A percentile compares a stretch with the other conserved stretches of the same genome.
These are phyloP conservation scores for Syncephalastrum monosporum DNA, from an alignment of 371 early-diverging fungal species.

Conservation along the genomic window DNA sequence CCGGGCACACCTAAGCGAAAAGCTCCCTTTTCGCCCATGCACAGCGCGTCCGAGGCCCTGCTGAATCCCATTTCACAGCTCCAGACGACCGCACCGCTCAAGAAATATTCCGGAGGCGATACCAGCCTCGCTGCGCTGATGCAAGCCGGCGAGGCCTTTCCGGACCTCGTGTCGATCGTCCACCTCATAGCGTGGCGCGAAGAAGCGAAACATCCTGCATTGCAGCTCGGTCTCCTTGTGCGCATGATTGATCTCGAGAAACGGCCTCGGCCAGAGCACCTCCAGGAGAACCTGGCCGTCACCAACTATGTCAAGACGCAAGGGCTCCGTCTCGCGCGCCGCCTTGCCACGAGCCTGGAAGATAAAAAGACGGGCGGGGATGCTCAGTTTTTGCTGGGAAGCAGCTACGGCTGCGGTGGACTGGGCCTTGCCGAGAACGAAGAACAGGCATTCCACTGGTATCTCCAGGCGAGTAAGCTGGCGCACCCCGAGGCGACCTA, in stretches of 20 bases:
- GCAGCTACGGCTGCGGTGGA: slow-evolving; percentile 80
- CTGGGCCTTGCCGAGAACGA: slow-evolving; percentile 78
- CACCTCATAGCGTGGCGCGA: no score
- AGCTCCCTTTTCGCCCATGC: no score
- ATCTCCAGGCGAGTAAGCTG: slow-evolving; percentile 89
- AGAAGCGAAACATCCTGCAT: neutral
- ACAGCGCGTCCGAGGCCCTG: no score
- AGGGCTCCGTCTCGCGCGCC: slow-evolving; percentile 70
- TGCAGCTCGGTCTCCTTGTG: slow-evolving; percentile 1
- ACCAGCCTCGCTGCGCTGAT: slow-evolving; percentile 82
- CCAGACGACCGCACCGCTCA: no score
- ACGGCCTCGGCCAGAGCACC: slow-evolving; percentile 51
- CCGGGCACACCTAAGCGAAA: no score
- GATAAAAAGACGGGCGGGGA: slow-evolving; percentile 74
- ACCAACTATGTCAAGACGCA: slow-evolving; percentile 66
- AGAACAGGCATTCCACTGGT: slow-evolving; percentile 86
- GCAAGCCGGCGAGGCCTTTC: slow-evolving; percentile 57
- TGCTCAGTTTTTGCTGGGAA: slow-evolving; percentile 89
- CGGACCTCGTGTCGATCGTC: no score
- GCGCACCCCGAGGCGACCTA: slow-evolving; percentile 93
- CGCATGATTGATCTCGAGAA: slow-evolving; percentile 14
- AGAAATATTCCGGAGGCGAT: slow-evolving; percentile 72
- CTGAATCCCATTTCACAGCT: no score
- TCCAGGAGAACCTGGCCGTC: slow-evolving; percentile 55
- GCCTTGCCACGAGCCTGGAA: slow-evolving; percentile 60